These are phyloP conservation scores for Coemansia sp. DNA, from an alignment of 192 early-diverging fungal genomes.

Conservation along the genomic window DNA sequence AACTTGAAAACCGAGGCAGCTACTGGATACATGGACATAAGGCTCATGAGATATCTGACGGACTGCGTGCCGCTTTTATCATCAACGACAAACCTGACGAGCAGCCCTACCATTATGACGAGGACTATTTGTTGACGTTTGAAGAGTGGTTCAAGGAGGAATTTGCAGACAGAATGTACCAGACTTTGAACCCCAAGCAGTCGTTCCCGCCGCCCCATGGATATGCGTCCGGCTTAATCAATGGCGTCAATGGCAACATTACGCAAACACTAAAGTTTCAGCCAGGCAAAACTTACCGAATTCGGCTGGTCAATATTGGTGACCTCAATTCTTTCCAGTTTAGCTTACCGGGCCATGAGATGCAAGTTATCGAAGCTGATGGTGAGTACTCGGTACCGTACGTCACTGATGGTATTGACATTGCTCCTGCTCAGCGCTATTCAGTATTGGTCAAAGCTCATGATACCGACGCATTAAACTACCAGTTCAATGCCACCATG, in stretches of 20 bases:
- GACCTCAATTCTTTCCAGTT: slow-evolving; percentile 59
- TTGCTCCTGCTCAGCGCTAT: slow-evolving; percentile 71
- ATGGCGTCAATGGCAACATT: slow-evolving; percentile 27
- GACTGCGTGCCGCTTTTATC: slow-evolving; percentile 39
- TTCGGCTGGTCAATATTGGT: slow-evolving; percentile 74
- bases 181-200: no score
- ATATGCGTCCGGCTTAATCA: not conserved
- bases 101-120: slow-evolving; percentile 54
- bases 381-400: slow-evolving; percentile 60
- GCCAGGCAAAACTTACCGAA: slow-evolving; percentile 75
- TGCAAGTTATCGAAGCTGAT: slow-evolving; percentile 25
- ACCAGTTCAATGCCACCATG: slow-evolving; percentile 1
- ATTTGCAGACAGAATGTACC: no score
- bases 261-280: slow-evolving; percentile 58
- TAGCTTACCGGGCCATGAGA: slow-evolving; percentile 70
- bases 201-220: no score
- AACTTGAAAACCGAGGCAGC: slow-evolving; percentile 60
- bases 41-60: slow-evolving; percentile 61
- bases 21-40: slow-evolving; percentile 76
- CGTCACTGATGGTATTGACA: slow-evolving; percentile 57
- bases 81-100: slow-evolving; percentile 49
- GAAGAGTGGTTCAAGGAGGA: slow-evolving; percentile 61
- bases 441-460: slow-evolving; percentile 74
- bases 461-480: slow-evolving; percentile 56
- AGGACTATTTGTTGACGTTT: slow-evolving; percentile 59